These are phyloP conservation scores for Thelonectria discophora DNA, from an alignment of 2,329 filamentous ascomycete species.

Conservation along the genomic window DNA sequence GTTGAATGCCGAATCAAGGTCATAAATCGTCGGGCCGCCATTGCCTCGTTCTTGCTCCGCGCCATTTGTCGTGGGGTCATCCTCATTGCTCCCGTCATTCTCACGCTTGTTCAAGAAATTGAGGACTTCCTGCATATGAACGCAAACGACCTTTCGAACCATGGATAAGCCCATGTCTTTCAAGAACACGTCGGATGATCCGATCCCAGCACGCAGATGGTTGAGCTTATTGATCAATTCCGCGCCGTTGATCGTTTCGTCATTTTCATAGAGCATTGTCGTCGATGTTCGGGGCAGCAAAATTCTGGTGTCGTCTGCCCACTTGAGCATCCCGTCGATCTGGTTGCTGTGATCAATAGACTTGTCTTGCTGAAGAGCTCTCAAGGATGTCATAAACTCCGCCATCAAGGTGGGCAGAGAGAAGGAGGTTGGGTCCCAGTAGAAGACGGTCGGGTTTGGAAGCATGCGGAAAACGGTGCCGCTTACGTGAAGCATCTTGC, in stretches of 20 bases:
- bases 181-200: slow-evolving; percentile 29
- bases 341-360: slow-evolving; percentile 12
- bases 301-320: slow-evolving; percentile 24
- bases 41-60: background rate
- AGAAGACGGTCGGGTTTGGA: slow-evolving; percentile 49
- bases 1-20: slow-evolving; percentile 27
- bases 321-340: slow-evolving; percentile 18
- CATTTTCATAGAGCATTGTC: slow-evolving; percentile 24
- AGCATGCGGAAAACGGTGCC: slow-evolving; percentile 52
- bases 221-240: slow-evolving; percentile 28
- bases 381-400: slow-evolving; percentile 21
- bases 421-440: slow-evolving; percentile 34
- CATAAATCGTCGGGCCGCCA: slow-evolving; percentile 10
- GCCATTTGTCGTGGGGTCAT: background rate
- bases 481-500: slow-evolving; percentile 47
- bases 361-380: background rate
- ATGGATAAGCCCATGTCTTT: slow-evolving; percentile 2
- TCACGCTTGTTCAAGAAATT: slow-evolving; percentile 1
- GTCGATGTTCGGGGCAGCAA: slow-evolving; percentile 20
- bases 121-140: slow-evolving; percentile 32
- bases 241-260: slow-evolving; percentile 25
- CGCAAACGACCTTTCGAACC: slow-evolving; percentile 26
- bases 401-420: slow-evolving; percentile 24
- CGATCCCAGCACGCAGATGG: slow-evolving; percentile 22
- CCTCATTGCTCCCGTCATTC: background rate